Conservation (phyloP, 495 filamentous ascomycete genomes). For the Pyrenopolyporus hunteri region DNA sequence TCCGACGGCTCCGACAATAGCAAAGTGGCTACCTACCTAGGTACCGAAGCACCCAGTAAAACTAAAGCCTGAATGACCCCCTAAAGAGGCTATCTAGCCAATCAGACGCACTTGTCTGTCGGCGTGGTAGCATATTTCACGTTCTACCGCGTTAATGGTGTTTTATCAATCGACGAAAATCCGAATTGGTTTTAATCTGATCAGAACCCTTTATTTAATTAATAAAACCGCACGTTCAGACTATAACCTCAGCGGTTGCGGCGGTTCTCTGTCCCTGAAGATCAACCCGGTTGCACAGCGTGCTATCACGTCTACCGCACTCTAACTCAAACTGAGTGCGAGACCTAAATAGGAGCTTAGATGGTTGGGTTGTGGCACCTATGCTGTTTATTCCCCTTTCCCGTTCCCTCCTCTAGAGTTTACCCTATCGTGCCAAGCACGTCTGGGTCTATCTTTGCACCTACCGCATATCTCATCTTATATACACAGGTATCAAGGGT, state of each 20-base stretch:
- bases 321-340: slow-evolving; percentile 3
- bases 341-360: neutral
- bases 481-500: slow-evolving; percentile 18
- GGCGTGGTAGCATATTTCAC: slow-evolving; percentile 32
- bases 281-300: slow-evolving; percentile 13
- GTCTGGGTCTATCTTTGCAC: slow-evolving; percentile 13
- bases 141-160: slow-evolving; percentile 6
- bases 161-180: slow-evolving; percentile 19
- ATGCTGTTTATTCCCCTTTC: neutral
- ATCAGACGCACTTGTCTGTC: slow-evolving; percentile 14
- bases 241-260: slow-evolving; percentile 14
- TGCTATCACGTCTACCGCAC: neutral
- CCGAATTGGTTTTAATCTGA: slow-evolving; percentile 11
- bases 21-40: slow-evolving; percentile 12
- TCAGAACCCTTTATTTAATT: slow-evolving; percentile 1
- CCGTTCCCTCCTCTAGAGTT: slow-evolving; percentile 2
- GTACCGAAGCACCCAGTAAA: no score
- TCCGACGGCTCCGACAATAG: slow-evolving; percentile 18
- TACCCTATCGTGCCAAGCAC: slow-evolving; percentile 35
- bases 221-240: no score
- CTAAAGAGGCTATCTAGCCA: slow-evolving; percentile 10
- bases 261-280: slow-evolving; percentile 18
- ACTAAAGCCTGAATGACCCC: slow-evolving; percentile 24
- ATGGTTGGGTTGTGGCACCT: neutral
- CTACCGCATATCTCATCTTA: neutral